Evolutionary conservation across 2,329 filamentous ascomycete species (phyloP).

Genomic region (Xylaria arbuscula): DNA sequence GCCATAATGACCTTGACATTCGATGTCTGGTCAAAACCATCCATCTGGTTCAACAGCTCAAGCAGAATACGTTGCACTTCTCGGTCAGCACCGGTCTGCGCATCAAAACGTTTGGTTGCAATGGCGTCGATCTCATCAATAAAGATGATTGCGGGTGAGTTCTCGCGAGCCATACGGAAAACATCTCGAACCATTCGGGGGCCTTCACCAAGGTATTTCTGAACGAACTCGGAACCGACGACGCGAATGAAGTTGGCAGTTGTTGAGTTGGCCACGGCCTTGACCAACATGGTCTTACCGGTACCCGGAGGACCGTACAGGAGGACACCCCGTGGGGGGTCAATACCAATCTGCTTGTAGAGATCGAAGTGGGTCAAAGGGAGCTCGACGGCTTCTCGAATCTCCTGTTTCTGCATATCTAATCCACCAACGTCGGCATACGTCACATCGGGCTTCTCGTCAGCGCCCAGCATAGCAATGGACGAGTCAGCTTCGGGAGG

Average conservation of each 20-base stretch:
- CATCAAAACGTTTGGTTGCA: conserved; percentile 98
- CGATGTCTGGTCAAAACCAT: conserved; percentile 97
- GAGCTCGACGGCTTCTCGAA: conserved; percentile 95
- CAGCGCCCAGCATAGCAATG: conserved; percentile 95
- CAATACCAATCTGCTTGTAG: conserved; percentile 99
- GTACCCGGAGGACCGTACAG: conserved; percentile 95
- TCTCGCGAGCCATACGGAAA: conserved; percentile 98
- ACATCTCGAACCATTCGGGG: conserved; percentile 99
- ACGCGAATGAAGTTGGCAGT: conserved; percentile 98
- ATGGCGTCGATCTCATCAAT: conserved; percentile 99
- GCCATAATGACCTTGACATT: conserved; percentile 99
- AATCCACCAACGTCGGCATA: conserved; percentile 97
- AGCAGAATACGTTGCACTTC: conserved; percentile 98
- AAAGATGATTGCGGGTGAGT: conserved; percentile 98
- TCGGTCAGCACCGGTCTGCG: conserved; percentile 95
- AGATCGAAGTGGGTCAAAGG: conserved; percentile 97
- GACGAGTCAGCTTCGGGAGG: conserved; percentile 99
- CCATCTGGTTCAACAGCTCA: conserved; percentile 99
- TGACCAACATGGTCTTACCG: conserved; percentile 90
- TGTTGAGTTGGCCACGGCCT: conserved; percentile 97
- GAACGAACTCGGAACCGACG: conserved; percentile 97
- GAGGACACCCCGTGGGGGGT: conserved; percentile 94
- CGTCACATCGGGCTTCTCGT: conserved; percentile 98
- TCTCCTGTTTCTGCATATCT: conserved; percentile 99
- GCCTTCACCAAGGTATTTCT: conserved; percentile 98